Conservation (phyloP, 129 eudicot species). For the Ambrosia trifida region DNA sequence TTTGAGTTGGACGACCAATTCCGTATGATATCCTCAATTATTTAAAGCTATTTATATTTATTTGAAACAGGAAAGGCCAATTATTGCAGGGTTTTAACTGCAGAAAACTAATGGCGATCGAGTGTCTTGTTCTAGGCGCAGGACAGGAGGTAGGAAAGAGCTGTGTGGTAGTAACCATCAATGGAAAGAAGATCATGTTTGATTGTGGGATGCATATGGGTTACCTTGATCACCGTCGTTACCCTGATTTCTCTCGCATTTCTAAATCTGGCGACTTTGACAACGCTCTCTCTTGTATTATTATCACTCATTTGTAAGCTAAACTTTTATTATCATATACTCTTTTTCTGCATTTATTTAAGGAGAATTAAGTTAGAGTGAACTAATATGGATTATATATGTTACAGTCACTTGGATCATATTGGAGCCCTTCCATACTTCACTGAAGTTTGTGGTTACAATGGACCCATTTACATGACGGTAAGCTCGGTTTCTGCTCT, state of each 20-base stretch:
- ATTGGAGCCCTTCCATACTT: conserved; percentile 96
- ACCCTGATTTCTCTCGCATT: conserved; percentile 88
- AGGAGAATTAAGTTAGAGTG: too few relatives aligned
- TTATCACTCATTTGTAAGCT: conserved; percentile 87
- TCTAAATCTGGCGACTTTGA: conserved; percentile 61
- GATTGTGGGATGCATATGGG: conserved; percentile 99
- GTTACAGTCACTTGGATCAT: conserved; percentile 91
- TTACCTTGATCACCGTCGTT: conserved; percentile 60
- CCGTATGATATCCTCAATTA: too few relatives aligned
- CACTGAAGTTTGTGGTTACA: conserved; percentile 95
- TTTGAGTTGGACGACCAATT: too few relatives aligned
- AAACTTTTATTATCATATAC: not conserved
- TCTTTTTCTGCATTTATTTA: not conserved
- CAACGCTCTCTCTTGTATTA: conserved; percentile 56
- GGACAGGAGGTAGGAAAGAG: conserved; percentile 99
- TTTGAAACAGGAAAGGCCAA: too few relatives aligned
- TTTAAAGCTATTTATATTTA: too few relatives aligned
- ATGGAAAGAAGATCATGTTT: conserved; percentile 85
- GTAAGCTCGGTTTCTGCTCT: conserved; percentile 40
- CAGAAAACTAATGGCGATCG: conserved; percentile 54
- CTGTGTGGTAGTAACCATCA: conserved; percentile 76
- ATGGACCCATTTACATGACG: conserved; percentile 97
- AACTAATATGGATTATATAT: conserved; percentile 12
- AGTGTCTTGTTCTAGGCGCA: conserved; percentile 86
- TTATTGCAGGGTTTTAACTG: not conserved